A percentile compares a stretch with the other conserved stretches of the same genome.
Conservation (phyloP, 2,329 filamentous ascomycete species). For the Fusarium neocosmosporiellum region DNA sequence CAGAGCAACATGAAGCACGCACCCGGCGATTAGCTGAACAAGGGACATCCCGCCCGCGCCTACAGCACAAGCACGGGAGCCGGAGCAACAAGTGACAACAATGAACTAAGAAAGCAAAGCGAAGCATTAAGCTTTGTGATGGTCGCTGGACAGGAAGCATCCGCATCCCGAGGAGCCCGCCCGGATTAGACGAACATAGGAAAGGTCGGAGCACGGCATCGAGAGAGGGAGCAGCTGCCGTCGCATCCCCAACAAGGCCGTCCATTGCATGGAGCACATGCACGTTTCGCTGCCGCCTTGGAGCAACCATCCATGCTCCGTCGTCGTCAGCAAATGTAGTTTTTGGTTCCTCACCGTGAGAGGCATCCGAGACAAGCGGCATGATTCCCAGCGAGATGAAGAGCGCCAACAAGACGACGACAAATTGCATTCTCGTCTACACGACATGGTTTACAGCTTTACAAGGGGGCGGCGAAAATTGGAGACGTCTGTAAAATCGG, state of each 20-base stretch:
- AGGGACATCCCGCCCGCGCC: constrained; percentile 32
- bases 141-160: constrained; percentile 13
- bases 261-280: background rate
- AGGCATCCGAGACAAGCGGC: constrained; percentile 40
- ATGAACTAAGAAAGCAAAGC: background rate
- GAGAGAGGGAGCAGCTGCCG: background rate
- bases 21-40: constrained; percentile 7
- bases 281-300: constrained; percentile 19
- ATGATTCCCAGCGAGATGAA: constrained; percentile 9
- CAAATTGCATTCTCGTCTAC: constrained; percentile 3
- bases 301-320: constrained; percentile 14
- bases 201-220: constrained; percentile 1
- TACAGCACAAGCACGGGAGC: background rate
- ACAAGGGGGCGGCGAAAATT: background rate
- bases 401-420: constrained; percentile 4
- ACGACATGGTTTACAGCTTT: constrained; percentile 13
- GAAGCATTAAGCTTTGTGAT: constrained; percentile 15
- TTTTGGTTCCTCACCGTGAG: constrained; percentile 19
- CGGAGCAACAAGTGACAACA: constrained; percentile 26
- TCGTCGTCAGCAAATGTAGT: constrained; percentile 30
- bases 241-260: background rate
- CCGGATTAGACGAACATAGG: background rate
- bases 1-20: constrained; percentile 15
- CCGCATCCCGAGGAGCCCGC: constrained; percentile 15
- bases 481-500: background rate